Evolutionary conservation across 192 early-diverging fungal species (phyloP), one percentile per base, ranked within the genome.

Genomic region (Coemansia sp.): DNA sequence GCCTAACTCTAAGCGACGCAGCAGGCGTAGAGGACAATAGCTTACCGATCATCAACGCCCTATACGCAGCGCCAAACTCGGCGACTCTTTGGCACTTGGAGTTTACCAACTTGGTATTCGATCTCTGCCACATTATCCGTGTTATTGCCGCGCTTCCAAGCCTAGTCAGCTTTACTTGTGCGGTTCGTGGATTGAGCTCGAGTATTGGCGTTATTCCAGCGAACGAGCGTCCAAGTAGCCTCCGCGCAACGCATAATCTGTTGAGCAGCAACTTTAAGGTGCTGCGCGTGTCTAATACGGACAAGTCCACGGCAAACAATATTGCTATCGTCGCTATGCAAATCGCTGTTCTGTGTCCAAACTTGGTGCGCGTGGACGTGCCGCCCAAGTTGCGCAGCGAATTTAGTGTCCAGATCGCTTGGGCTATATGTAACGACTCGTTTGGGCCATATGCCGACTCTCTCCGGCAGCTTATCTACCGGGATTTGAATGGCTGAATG

Each of bases 101-200:
- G 27, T 17, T 29, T 53, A 53, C 49, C 49, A 29, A 53, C 49
- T 29, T 53, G 49, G 27, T 53, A 53, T 53, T 53, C 6, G 49
- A 53, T 15, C 49, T 51, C 27, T 11, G 25, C 14, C 49, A 51
- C 49, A 29, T 29, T 20, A 51, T 51, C 25, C 22, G 14, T 2
- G 25, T 31, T 29, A 29, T 51, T 27, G 29, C 51, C 51, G 51
- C 51, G 11, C 51, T 53, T 53, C 51, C 51, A 4, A 53, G 29
- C 51, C 14, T 53, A 32, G 51, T 17, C 51, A 53, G 51, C 51
- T 31, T 53, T 1, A 53, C 51, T 53, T 53, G 51, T 27, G 51
- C 7, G 27, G 29, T 53, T 17, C 51, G 27, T 32, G 51, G 27
- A 7, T 15, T 31, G 0, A 0, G 6, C 27, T 53, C 51, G 17